These are phyloP conservation scores for Populus deltoides DNA, from an alignment of 345 rosid genomes.

Conservation along the genomic window DNA sequence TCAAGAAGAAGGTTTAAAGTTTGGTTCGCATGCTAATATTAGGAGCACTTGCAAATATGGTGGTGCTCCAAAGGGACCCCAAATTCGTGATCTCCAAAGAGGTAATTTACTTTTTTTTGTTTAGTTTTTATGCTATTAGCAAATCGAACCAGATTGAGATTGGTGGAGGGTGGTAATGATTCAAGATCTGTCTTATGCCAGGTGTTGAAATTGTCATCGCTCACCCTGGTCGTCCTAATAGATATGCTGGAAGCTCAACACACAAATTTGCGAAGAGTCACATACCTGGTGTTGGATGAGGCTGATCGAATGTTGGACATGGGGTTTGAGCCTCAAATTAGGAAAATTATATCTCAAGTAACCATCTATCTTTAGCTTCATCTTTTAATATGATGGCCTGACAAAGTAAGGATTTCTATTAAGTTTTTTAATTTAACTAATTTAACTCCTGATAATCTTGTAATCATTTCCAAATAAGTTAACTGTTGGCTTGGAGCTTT, in stretches of 20 bases:
- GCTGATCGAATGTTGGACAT: constrained; percentile 98
- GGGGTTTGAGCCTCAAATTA: constrained; percentile 99
- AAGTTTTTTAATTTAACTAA: background rate
- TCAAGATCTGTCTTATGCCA: constrained; percentile 24
- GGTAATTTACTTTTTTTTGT: constrained; percentile 47
- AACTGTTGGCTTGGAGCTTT: background rate
- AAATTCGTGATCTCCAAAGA: constrained; percentile 87
- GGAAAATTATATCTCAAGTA: constrained; percentile 83
- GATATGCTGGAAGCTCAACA: constrained; percentile 90
- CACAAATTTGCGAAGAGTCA: constrained; percentile 80
- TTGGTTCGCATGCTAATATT: constrained; percentile 56
- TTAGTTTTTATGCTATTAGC: background rate
- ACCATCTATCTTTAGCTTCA: constrained; percentile 5
- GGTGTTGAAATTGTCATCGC: constrained; percentile 97
- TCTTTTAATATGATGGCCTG: background rate
- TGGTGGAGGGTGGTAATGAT: constrained; percentile 1
- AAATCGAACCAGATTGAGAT: background rate
- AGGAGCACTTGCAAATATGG: constrained; percentile 92
- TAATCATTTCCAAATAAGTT: background rate
- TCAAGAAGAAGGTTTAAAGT: constrained; percentile 81
- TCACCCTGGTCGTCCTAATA: constrained; percentile 91
- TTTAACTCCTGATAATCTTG: background rate
- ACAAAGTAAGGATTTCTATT: background rate
- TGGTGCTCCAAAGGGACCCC: constrained; percentile 98
- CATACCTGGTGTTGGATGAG: constrained; percentile 93